A percentile compares a stretch with the other conserved stretches of the same genome.
Evolutionary conservation across 2,329 filamentous ascomycete species (phyloP).

Genomic region (Aspergillus proliferans): DNA sequence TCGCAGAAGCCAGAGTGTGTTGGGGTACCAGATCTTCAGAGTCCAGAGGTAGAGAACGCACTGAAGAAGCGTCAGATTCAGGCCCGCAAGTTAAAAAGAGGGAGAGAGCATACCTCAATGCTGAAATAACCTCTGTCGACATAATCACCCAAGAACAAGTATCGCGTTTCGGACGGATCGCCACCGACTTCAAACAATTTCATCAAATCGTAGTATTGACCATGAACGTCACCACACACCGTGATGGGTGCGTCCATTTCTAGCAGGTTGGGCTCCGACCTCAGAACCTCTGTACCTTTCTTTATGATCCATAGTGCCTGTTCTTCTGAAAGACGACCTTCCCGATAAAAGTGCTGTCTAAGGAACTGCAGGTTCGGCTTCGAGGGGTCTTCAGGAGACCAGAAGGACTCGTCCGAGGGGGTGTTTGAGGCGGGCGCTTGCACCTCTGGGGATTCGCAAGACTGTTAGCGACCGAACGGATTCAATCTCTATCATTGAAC

Average conservation of each 20-base stretch:
- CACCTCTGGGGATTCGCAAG: constrained; percentile 60
- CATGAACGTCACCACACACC: constrained; percentile 95
- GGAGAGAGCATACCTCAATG: constrained; percentile 61
- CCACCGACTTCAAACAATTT: constrained; percentile 98
- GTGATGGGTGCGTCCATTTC: constrained; percentile 99
- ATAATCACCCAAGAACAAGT: constrained; percentile 96
- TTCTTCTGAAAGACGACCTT: constrained; percentile 93
- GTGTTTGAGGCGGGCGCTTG: constrained; percentile 93
- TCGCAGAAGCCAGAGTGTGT: constrained; percentile 91
- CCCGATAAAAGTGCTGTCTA: constrained; percentile 97
- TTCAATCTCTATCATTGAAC: neutral
- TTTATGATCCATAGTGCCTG: constrained; percentile 94
- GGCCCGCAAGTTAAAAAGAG: neutral
- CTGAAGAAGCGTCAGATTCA: constrained; percentile 30
- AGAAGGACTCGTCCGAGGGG: constrained; percentile 91
- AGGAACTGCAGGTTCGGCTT: constrained; percentile 93
- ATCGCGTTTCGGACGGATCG: constrained; percentile 90
- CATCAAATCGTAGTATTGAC: constrained; percentile 99
- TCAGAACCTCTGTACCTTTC: constrained; percentile 79
- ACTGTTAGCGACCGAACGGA: constrained; percentile 10
- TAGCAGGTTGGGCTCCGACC: constrained; percentile 85
- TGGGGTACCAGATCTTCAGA: constrained; percentile 98
- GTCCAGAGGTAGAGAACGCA: constrained; percentile 97
- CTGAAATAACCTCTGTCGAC: constrained; percentile 98
- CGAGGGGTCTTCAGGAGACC: constrained; percentile 72